phyloP scores from a whole-genome alignment of 257 asterid species.

The Scutellaria minor region DNA sequence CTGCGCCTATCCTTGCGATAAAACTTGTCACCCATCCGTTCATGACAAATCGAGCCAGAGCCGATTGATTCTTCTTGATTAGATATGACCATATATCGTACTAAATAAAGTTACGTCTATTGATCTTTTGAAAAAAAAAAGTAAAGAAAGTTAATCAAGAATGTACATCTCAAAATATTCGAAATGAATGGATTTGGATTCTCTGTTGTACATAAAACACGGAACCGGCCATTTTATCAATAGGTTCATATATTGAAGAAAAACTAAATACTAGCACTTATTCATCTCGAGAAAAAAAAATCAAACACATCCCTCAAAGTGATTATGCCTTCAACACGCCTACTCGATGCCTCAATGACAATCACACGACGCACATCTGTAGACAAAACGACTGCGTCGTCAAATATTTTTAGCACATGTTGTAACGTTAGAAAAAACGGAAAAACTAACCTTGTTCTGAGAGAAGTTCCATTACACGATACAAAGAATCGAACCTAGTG shows the following conservation, averaged over 20 bases:
- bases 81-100: no score
- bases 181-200: no score
- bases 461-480: conserved; percentile 67
- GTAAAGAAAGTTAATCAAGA: no score
- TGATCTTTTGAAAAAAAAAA: no score
- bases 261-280: not conserved
- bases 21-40: conserved; percentile 43
- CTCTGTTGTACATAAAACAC: no score
- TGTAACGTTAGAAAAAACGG: not conserved
- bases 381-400: not conserved
- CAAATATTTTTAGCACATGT: not conserved
- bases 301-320: conserved; percentile 58
- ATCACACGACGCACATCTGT: conserved; percentile 61
- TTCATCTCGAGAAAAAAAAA: conserved; percentile 43
- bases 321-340: conserved; percentile 66
- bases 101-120: no score
- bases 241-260: conserved; percentile 1
- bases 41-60: no score
- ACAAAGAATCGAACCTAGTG: conserved; percentile 63
- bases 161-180: no score
- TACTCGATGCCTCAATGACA: conserved; percentile 52
- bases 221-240: no score
- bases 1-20: conserved; percentile 65
- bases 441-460: conserved; percentile 57
- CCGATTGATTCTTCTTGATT: no score